phyloP scores from a whole-genome alignment of 75 land plant genomes.

The Isoetes taiwanensis region DNA sequence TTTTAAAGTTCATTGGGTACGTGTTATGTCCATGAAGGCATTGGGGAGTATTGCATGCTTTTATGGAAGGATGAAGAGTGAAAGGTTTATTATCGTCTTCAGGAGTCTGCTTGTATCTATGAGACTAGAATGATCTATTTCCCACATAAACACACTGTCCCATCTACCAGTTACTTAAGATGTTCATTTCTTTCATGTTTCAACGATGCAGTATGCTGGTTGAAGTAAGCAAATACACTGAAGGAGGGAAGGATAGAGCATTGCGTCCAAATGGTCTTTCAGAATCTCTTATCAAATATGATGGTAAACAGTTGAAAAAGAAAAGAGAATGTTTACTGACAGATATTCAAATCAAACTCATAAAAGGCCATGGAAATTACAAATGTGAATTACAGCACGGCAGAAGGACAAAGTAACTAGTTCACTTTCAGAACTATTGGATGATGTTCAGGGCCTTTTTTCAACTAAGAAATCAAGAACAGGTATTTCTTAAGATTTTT shows the following conservation, averaged over 20 bases:
- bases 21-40: neutral
- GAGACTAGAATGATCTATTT: neutral
- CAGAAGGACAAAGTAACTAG: constrained; percentile 67
- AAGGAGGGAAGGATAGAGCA: constrained; percentile 48
- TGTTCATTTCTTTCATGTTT: no score
- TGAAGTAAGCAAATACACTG: constrained; percentile 78
- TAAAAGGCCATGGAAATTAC: neutral
- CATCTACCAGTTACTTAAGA: no score
- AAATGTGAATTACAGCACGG: constrained; percentile 42
- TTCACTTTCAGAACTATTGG: constrained; percentile 76
- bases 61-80: neutral
- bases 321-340: no score
- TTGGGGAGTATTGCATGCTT: neutral
- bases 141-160: no score
- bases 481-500: neutral
- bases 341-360: neutral
- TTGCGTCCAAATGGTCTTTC: constrained; percentile 62
- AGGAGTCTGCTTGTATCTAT: neutral
- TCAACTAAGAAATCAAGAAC: constrained; percentile 16
- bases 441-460: constrained; percentile 44
- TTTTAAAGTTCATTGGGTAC: constrained; percentile 72
- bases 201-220: constrained; percentile 71
- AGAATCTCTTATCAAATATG: constrained; percentile 58
- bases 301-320: no score
- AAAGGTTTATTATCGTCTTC: neutral